Evolutionary conservation across 73 alveolate species (phyloP).

Genomic region (Paramecium pentaurelia): DNA sequence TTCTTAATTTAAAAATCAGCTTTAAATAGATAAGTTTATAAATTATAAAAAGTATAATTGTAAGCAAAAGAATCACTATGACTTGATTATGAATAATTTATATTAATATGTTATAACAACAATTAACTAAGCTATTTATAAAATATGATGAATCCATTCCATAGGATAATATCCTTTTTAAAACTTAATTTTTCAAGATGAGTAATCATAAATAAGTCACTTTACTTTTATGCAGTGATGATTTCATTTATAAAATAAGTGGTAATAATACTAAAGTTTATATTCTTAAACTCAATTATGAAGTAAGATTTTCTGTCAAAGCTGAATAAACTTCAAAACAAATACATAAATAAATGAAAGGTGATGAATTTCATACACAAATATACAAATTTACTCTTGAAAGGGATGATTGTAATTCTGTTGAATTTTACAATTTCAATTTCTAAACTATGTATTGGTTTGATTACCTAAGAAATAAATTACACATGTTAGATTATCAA

Average conservation of each 20-base stretch:
- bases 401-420: neutral
- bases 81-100: neutral
- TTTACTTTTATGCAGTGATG: neutral
- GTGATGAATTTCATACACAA: conserved; percentile 33
- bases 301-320: neutral
- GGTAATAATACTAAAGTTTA: neutral
- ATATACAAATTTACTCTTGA: neutral
- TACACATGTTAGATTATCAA: conserved; percentile 30
- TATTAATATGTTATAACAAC: neutral
- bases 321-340: neutral
- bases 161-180: neutral
- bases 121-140: neutral
- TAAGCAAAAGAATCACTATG: conserved; percentile 41
- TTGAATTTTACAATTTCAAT: conserved; percentile 31
- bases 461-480: neutral
- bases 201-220: neutral
- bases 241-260: neutral
- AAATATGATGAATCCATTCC: neutral
- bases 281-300: neutral
- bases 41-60: neutral
- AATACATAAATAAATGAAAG: neutral
- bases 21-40: conserved; percentile 22
- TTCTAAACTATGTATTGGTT: conserved; percentile 17
- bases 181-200: neutral
- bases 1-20: conserved; percentile 28